Evolutionary conservation across 1,139 yeast genomes (phyloP).

Genomic region (Suhomyces anneliseae): DNA sequence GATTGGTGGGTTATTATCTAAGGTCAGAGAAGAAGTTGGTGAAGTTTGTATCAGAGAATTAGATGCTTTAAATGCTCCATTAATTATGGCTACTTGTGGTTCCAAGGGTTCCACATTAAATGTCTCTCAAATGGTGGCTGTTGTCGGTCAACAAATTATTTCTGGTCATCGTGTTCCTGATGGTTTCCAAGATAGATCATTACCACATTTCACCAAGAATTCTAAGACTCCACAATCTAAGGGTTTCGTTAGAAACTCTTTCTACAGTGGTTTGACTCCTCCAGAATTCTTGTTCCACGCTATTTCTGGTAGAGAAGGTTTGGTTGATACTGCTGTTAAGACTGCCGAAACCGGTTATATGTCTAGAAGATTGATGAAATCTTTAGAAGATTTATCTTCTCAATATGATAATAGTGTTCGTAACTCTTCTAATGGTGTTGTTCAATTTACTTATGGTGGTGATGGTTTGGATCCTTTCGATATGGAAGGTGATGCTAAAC

Average conservation of each 20-base stretch:
- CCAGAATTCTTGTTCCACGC: constrained; percentile 98
- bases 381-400: constrained; percentile 91
- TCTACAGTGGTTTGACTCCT: constrained; percentile 89
- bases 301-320: constrained; percentile 98
- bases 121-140: constrained; percentile 99
- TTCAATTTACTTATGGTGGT: constrained; percentile 97
- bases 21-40: constrained; percentile 98
- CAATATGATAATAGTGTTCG: constrained; percentile 94
- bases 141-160: constrained; percentile 98
- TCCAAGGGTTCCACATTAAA: constrained; percentile 97
- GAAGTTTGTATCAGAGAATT: constrained; percentile 93
- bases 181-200: constrained; percentile 97
- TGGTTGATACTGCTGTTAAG: constrained; percentile 98
- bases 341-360: constrained; percentile 99
- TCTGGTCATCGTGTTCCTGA: constrained; percentile 99
- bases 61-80: constrained; percentile 89
- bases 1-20: constrained; percentile 92
- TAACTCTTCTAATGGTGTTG: constrained; percentile 93
- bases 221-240: constrained; percentile 97
- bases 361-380: constrained; percentile 98
- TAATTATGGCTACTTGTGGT: constrained; percentile 99
- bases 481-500: constrained; percentile 98
- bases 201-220: constrained; percentile 95
- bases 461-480: constrained; percentile 98
- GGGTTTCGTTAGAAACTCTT: constrained; percentile 96